phyloP scores from a whole-genome alignment of 2,329 filamentous ascomycete genomes.

The Nannizziopsis arthrosporioides region DNA sequence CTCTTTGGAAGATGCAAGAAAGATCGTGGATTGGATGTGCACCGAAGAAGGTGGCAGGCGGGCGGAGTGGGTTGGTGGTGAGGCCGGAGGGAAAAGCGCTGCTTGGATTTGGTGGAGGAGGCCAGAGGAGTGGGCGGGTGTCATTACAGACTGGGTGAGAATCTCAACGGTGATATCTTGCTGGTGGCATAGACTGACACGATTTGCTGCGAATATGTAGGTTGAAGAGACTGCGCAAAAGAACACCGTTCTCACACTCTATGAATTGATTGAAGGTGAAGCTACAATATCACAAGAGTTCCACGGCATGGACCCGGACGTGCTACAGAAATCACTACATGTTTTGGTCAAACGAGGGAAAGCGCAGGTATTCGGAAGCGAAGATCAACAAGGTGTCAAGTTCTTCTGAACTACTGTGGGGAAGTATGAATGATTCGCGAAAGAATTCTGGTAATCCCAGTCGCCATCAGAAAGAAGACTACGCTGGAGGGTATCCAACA shows the following conservation, averaged over 20 bases:
- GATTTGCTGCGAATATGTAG: slow-evolving; percentile 18
- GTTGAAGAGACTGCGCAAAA: slow-evolving; percentile 79
- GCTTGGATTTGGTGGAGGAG: slow-evolving; percentile 75
- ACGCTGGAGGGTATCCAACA: no score
- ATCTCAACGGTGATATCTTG: slow-evolving; percentile 19
- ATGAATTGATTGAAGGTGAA: slow-evolving; percentile 84
- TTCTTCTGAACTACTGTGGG: slow-evolving; percentile 57
- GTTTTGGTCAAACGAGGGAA: slow-evolving; percentile 80
- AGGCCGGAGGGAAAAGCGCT: slow-evolving; percentile 39
- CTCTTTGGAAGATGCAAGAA: slow-evolving; percentile 41
- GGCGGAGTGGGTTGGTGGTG: slow-evolving; percentile 48
- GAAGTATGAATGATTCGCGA: background rate
- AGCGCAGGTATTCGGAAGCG: slow-evolving; percentile 84
- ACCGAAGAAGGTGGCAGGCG: slow-evolving; percentile 39
- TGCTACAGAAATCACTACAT: slow-evolving; percentile 66
- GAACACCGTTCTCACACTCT: slow-evolving; percentile 78
- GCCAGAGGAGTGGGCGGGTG: slow-evolving; percentile 78
- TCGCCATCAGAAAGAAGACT: no score
- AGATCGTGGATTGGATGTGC: slow-evolving; percentile 47
- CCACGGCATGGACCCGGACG: slow-evolving; percentile 72
- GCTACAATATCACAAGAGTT: slow-evolving; percentile 63
- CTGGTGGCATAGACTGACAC: slow-evolving; percentile 1
- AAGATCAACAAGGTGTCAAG: slow-evolving; percentile 84
- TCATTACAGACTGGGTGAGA: slow-evolving; percentile 59
- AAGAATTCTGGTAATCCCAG: background rate